Evolutionary conservation across 305 asterid species (phyloP).

Genomic region (Fraxinus paxiana): DNA sequence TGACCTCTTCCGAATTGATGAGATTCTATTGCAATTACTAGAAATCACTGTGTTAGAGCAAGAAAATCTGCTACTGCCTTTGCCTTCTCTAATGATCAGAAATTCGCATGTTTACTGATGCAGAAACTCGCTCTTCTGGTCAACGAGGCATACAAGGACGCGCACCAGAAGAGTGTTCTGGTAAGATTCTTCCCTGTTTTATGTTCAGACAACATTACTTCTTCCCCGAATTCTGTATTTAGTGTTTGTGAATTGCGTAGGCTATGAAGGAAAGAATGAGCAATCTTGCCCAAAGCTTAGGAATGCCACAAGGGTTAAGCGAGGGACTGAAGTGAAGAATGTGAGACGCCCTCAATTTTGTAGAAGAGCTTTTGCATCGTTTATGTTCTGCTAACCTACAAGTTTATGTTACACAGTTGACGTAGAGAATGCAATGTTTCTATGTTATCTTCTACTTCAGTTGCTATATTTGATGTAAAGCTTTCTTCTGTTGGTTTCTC

Average conservation of each 20-base stretch:
- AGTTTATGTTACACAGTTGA: background rate
- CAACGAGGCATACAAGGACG: conserved; percentile 88
- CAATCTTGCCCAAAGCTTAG: conserved; percentile 90
- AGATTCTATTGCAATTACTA: background rate
- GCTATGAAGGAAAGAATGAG: conserved; percentile 95
- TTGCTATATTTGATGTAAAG: background rate
- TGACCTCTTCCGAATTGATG: background rate
- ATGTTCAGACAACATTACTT: background rate
- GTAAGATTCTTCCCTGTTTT: conserved; percentile 31
- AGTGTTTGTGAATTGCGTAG: conserved; percentile 29
- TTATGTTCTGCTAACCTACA: background rate
- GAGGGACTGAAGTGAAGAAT: background rate
- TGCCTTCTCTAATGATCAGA: background rate
- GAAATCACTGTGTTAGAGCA: background rate
- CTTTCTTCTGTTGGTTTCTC: background rate
- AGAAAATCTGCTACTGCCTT: background rate
- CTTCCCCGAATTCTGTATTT: background rate
- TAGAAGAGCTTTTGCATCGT: background rate
- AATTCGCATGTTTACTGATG: conserved; percentile 3
- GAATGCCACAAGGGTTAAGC: conserved; percentile 50
- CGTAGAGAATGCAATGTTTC: background rate
- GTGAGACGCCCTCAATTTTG: background rate
- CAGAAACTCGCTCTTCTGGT: conserved; percentile 79
- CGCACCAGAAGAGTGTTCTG: conserved; percentile 85
- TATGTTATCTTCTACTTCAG: background rate